Percentiles rank a stretch among this genome's conserved stretches.
Conservation (phyloP, 2,329 filamentous ascomycete genomes). For the Trichoderma sp. region DNA sequence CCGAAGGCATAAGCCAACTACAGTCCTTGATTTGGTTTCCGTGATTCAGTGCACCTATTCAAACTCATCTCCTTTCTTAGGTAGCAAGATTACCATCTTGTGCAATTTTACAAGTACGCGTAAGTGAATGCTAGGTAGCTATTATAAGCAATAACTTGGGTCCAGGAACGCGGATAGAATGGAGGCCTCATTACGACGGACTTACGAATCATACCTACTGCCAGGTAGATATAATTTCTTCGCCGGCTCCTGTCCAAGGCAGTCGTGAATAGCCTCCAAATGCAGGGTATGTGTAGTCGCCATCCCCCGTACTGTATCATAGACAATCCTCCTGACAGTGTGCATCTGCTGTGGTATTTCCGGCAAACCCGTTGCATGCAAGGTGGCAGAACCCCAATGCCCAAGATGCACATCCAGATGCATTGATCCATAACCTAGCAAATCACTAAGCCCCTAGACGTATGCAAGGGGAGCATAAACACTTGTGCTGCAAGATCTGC, state of each 20-base stretch:
- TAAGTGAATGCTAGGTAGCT: not conserved
- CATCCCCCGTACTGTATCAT: not conserved
- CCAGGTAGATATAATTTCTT: not conserved
- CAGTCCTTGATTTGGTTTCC: not conserved
- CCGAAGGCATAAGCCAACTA: not conserved
- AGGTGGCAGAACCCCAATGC: not conserved
- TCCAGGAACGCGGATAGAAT: not conserved
- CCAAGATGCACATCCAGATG: not conserved
- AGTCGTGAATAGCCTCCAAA: not conserved
- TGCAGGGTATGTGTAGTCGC: not conserved
- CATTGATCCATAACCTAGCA: too few relatives aligned
- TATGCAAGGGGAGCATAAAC: not conserved
- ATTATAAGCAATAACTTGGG: too few relatives aligned
- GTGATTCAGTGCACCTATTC: not conserved
- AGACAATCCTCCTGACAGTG: too few relatives aligned
- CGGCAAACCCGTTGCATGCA: not conserved
- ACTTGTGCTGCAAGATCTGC: not conserved
- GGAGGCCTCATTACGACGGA: not conserved
- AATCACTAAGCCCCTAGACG: not conserved
- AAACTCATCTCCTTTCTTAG: not conserved
- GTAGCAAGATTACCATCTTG: not conserved
- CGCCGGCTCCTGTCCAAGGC: not conserved
- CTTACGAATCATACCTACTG: not conserved
- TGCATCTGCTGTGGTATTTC: not conserved
- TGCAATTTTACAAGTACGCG: not conserved